Base-by-base conservation (phyloP, 768 basidiomycete genomes). In the Auricularia sp. region DNA sequence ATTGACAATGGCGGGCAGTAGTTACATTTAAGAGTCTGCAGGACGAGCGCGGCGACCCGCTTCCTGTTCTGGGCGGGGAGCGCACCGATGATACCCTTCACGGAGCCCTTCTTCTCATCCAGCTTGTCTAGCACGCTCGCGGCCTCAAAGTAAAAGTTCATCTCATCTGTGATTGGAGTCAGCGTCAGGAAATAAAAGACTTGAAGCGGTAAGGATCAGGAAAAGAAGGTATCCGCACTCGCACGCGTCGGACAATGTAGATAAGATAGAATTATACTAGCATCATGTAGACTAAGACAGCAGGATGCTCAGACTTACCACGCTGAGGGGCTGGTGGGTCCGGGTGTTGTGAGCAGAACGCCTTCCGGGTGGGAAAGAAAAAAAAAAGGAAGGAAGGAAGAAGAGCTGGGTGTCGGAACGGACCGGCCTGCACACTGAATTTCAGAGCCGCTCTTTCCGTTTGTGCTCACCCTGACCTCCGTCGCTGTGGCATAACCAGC, bases 141-240 rank as follows among this genome's bases (percentile, higher is more conserved):
- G 68, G 93, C 91, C 74, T 91, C 87, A 78, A 93, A 93, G 79
- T 97, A 97, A 78, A 96, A 94, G 79, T 95, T 95, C 94, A 97
- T 96, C 75, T 34, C n/a, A 47, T 43, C 63, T 63, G 63, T 62
- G 3, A 36, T 21, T 36, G 36, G 29, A 64, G 54, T 44, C 43
- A 66, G 36, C 34, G 6, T 5, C 53, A 44, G 63, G 3, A 60
- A 3, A 42, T 14, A 6, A n/a, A 6, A 36, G 36, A 61, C 53
- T 44, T 7, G 42, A 10, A 21, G 58, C 14, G 36, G 29, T 1
- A 44, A 29, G 43, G 61, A 42, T 62, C 61, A 62, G 61, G 1
- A 23, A 11, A 11, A 62, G 36, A 59, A 59, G 18, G 8, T 59
- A 8, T 59, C 56, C 14, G 12, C 56, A 18, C 10, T 2, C 12